Percentiles rank a stretch among this genome's conserved stretches.
Conservation (phyloP, 768 basidiomycete genomes). For the Leucocoprinus leucothites region DNA sequence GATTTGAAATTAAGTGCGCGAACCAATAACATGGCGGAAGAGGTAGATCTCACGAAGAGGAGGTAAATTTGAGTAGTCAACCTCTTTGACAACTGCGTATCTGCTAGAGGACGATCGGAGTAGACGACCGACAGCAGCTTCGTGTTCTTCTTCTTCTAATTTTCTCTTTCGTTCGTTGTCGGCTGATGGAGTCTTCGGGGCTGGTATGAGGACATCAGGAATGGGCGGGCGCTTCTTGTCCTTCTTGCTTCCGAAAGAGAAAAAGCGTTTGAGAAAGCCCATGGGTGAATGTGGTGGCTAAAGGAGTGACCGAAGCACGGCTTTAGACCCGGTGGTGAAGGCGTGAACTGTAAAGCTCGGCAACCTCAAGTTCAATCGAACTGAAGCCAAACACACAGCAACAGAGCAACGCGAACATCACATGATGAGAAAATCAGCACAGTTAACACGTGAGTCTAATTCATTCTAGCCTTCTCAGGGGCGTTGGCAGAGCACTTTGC, state of each 20-base stretch:
- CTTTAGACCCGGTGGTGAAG: background rate
- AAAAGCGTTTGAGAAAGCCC: constrained; percentile 69
- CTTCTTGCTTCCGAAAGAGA: constrained; percentile 67
- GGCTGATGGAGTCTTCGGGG: constrained; percentile 16
- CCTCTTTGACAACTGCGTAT: constrained; percentile 52
- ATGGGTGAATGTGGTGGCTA: constrained; percentile 30
- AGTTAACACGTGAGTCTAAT: constrained; percentile 2
- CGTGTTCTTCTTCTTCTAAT: constrained; percentile 48
- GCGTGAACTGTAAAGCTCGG: background rate
- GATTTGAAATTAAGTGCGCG: background rate
- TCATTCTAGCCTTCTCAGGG: background rate
- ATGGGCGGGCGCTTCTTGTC: constrained; percentile 36
- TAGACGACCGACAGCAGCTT: constrained; percentile 47
- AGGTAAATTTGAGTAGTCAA: constrained; percentile 55
- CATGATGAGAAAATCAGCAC: constrained; percentile 26
- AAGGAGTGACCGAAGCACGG: constrained; percentile 15
- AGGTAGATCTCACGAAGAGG: constrained; percentile 59
- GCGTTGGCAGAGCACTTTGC: too few relatives aligned
- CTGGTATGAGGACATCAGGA: constrained; percentile 20
- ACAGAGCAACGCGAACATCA: constrained; percentile 28
- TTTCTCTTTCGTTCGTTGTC: constrained; percentile 10
- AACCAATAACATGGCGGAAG: constrained; percentile 11
- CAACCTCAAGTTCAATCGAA: constrained; percentile 25
- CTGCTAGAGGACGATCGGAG: constrained; percentile 73
- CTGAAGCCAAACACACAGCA: constrained; percentile 38